A percentile compares a stretch with the other conserved stretches of the same genome.
These are phyloP conservation scores for Arthrobotrys musiformis DNA, from an alignment of 2,329 filamentous ascomycete species.

Conservation along the genomic window DNA sequence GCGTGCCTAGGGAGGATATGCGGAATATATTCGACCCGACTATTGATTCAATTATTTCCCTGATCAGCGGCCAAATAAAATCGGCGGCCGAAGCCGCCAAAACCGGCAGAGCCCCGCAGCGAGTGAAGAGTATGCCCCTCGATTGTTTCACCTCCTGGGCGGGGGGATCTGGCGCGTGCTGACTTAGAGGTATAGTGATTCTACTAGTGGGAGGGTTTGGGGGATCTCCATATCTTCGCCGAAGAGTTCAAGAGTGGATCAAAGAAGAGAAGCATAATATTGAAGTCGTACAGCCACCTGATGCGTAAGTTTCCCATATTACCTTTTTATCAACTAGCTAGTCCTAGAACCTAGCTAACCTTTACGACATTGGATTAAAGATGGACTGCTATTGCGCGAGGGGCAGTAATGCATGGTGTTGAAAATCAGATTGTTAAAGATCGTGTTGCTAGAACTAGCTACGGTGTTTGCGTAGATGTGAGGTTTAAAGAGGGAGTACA, in stretches of 20 bases:
- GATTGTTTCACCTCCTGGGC: no score
- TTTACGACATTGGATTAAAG: background rate
- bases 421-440: constrained; percentile 14
- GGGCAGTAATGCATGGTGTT: constrained; percentile 25
- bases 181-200: constrained; percentile 1
- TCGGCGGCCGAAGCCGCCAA: background rate
- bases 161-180: background rate
- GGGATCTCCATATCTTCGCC: constrained; percentile 15
- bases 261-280: background rate
- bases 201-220: constrained; percentile 25
- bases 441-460: background rate
- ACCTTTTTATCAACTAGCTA: background rate
- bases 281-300: constrained; percentile 17
- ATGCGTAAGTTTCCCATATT: constrained; percentile 14
- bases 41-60: constrained; percentile 1
- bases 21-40: constrained; percentile 30
- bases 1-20: background rate
- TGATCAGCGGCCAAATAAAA: background rate
- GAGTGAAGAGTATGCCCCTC: constrained; percentile 9
- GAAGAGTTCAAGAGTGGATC: constrained; percentile 9
- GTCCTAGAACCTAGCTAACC: background rate
- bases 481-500: background rate
- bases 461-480: constrained; percentile 14
- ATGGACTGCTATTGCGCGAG: constrained; percentile 29
- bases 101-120: no score